Evolutionary conservation across 1,284 basidiomycete species (phyloP).

Genomic region (Mrakiaceae sp.): DNA sequence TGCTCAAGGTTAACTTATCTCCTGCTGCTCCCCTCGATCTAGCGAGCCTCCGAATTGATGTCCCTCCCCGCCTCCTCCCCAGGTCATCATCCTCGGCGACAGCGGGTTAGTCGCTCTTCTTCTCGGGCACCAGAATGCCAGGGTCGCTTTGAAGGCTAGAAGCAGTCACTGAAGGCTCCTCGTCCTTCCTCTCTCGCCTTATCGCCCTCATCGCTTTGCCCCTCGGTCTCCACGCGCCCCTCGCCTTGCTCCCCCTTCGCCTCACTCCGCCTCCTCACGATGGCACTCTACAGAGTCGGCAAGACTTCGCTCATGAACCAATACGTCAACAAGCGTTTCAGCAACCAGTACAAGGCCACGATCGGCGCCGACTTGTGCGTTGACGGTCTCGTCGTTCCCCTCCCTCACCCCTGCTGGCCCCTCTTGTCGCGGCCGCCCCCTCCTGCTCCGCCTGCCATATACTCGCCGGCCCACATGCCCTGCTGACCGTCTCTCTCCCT

Average conservation of each 20-base stretch:
- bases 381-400: background rate
- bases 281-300: slow-evolving; percentile 59
- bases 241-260: background rate
- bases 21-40: slow-evolving; percentile 8
- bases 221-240: background rate
- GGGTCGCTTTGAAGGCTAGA: too few species aligned
- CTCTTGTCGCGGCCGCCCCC: slow-evolving; percentile 7
- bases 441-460: slow-evolving; percentile 20
- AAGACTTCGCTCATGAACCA: slow-evolving; percentile 99
- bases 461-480: slow-evolving; percentile 26
- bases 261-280: slow-evolving; percentile 2
- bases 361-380: slow-evolving; percentile 82
- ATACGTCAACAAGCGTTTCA: slow-evolving; percentile 99
- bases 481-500: slow-evolving; percentile 29
- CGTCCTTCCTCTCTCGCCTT: background rate
- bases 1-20: slow-evolving; percentile 69
- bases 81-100: slow-evolving; percentile 98
- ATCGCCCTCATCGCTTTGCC: background rate
- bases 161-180: too few species aligned
- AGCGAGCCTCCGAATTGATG: background rate
- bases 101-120: slow-evolving; percentile 60
- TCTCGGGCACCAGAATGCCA: background rate
- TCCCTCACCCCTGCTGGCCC: background rate
- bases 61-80: slow-evolving; percentile 2
- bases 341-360: slow-evolving; percentile 98